A percentile compares a stretch with the other conserved stretches of the same genome.
Evolutionary conservation across 1,139 yeast species (phyloP).

Genomic region (Insectozyma bohioensis): DNA sequence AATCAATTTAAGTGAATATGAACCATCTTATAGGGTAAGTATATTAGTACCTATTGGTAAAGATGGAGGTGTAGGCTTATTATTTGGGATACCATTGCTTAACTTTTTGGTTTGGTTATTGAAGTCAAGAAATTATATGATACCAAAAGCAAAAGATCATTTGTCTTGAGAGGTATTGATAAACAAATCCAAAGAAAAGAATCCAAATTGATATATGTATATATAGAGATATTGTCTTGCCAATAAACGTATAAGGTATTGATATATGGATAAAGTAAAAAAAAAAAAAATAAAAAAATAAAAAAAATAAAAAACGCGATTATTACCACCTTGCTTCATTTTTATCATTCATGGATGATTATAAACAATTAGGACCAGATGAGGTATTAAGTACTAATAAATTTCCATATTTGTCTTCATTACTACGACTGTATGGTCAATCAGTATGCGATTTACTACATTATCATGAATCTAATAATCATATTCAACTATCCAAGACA

Average conservation of each 20-base stretch:
- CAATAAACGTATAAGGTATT: too few species aligned
- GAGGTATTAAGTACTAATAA: conserved; percentile 14
- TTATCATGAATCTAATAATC: conserved; percentile 14
- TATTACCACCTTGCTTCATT: too few species aligned
- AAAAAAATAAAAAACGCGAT: too few species aligned
- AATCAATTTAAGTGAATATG: conserved; percentile 16
- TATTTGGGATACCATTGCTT: conserved; percentile 30
- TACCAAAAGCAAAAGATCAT: conserved; percentile 15
- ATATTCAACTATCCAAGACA: conserved; percentile 35
- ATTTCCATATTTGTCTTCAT: conserved; percentile 17
- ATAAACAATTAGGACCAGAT: conserved; percentile 22
- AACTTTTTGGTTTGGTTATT: conserved; percentile 25
- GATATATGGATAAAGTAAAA: too few species aligned
- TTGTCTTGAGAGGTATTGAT: too few species aligned
- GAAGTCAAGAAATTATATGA: conserved; percentile 25
- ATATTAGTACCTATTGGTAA: conserved; percentile 33
- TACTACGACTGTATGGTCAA: conserved; percentile 22
- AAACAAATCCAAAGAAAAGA: too few species aligned
- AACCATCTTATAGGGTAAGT: conserved; percentile 10
- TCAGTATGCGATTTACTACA: conserved; percentile 25
- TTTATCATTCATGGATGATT: conserved; percentile 28
- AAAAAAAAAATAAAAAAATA: too few species aligned
- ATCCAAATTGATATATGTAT: too few species aligned
- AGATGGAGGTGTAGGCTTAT: conserved; percentile 36
- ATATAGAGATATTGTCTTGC: too few species aligned